phyloP scores from a whole-genome alignment of 306 rosid species.

The Styphnolobium japonicum region DNA sequence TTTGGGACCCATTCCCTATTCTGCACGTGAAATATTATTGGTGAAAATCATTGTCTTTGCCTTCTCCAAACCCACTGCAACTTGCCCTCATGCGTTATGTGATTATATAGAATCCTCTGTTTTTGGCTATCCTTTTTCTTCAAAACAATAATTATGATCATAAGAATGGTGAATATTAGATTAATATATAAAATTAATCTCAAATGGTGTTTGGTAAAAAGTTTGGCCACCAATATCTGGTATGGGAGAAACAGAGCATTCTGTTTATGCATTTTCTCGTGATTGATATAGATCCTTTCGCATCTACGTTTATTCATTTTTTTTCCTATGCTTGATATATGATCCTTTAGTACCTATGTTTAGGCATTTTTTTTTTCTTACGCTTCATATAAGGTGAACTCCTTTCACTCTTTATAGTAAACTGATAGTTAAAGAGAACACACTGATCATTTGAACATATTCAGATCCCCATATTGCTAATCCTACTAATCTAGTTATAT shows the following conservation, averaged over 20 bases:
- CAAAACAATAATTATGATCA: not conserved
- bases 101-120: not conserved
- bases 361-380: too few species aligned
- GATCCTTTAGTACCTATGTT: too few species aligned
- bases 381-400: too few species aligned
- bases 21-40: conserved; percentile 30
- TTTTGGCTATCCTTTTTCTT: not conserved
- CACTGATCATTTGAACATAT: not conserved
- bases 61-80: not conserved
- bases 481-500: not conserved
- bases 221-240: not conserved
- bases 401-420: not conserved
- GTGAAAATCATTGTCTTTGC: conserved; percentile 23
- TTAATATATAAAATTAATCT: not conserved
- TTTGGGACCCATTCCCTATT: conserved; percentile 24
- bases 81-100: not conserved
- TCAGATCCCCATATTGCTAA: not conserved
- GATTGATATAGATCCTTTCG: not conserved
- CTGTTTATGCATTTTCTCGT: not conserved
- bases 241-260: not conserved
- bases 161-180: not conserved
- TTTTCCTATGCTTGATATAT: too few species aligned
- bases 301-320: not conserved
- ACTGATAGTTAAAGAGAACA: not conserved
- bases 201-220: not conserved